Evolutionary conservation across 176 grass and related monocot genomes (phyloP), one percentile per base, ranked within the genome.

Genomic region (Paspalum notatum): DNA sequence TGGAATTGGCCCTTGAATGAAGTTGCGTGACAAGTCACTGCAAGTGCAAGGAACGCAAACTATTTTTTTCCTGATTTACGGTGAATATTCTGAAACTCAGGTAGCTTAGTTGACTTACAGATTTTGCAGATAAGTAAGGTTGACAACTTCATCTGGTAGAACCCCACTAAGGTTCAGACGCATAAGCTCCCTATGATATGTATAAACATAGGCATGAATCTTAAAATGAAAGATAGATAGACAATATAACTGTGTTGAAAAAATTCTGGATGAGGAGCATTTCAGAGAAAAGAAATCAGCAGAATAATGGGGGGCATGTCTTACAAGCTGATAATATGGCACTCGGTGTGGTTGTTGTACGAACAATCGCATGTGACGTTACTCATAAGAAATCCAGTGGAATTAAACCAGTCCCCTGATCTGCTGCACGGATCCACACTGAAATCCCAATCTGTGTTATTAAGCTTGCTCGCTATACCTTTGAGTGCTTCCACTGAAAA

Each of bases 11-110:
- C 89, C 92, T 84, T 86, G 79, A 61, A 91, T 84, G 72, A 67
- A 91, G 79, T 91, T 94, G 48, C 89, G 86, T 20, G 92, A 94
- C 54, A 91, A 83, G 68, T 94, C 92, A 80, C 92, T 94, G 81
- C 77, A 87, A 82, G 32, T 94, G 81, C 77, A 87, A 82, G 32
- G 27, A 82, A 83, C 24, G 53, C 52, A 40, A 78, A 73, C 24
- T 41, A 64, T 79, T 8, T 48, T 48, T 89, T 77, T 71, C 73
- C 37, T 77, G 54, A 75, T 84, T 20, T 62, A 52, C 9, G 4
- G 4, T 15, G 59, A 74, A 61, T 80, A 74, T 44, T 2, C n/a
- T 52, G 12, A 80, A 69, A 63, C n/a, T 69, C 18, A 68, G 39
- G 9, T 89, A 48, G 22, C 39, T 45, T 58, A 9, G 66, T 48